Evolutionary conservation across 2,329 filamentous ascomycete genomes (phyloP), one percentile per base, ranked within the genome.

Genomic region (Pseudogymnoascus sp.): DNA sequence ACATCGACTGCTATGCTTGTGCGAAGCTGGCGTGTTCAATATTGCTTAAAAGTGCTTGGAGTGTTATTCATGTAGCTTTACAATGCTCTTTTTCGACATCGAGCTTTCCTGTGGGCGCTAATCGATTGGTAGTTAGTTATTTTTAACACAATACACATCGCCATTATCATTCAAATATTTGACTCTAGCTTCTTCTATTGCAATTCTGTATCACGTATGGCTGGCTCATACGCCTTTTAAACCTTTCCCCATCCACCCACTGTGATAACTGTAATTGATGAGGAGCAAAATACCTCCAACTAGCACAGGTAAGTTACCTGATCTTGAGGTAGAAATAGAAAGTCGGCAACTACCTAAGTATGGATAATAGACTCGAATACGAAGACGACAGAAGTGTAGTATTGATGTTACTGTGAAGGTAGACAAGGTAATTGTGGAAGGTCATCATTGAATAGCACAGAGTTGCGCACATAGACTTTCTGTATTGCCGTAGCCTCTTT

Each of bases 71-170:
- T 35, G 33, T 55, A 33, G 49, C 49, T 55, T 33, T 55, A 33
- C n/a, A 55, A 55, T 55, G 49, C 49, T 55, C 49, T 16, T 55
- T 16, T 55, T 21, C 49, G 49, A 55, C 28, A 55, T 55, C 5
- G 49, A 21, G 49, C 28, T 35, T 55, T 55, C 28, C 49, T 33
- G 16, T 55, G 49, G 45, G 28, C 9, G 16, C 49, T 35, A 16
- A 35, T 55, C 28, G 28, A 8, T 55, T 33, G n/a, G 28, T 55
- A 55, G 49, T 33, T 55, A 33, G 49, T 21, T 55, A 55, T 55
- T 33, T 55, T 55, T 55, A 55, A 33, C 49, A 55, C 49, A 55
- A 55, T 55, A 33, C 49, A 55, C 49, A 55, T 55, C 14, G 49
- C 25, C 28, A 35, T 55, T 21, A 55, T 55, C 49, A 33, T 55